Evolutionary conservation across 2,329 filamentous ascomycete genomes (phyloP), one percentile per base, ranked within the genome.

Genomic region (Claviceps cyperi): DNA sequence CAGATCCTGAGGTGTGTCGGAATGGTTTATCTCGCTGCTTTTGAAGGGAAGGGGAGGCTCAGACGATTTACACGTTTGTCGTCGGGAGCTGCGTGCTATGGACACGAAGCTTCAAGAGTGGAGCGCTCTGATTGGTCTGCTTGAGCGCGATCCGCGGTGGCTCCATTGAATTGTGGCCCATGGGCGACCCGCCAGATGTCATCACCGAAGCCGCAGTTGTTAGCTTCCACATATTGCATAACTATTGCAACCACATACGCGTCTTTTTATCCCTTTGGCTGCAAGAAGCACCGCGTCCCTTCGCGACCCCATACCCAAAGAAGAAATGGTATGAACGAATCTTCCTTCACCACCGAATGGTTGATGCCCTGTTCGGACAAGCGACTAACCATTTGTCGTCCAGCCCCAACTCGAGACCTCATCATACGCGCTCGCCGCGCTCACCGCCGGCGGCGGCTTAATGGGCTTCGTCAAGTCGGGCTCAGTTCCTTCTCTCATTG

Each of bases 381-480:
- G 11, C 17, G 17, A 14, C 35, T 40, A 21, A 47, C 24, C 17
- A 9, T 24, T 2, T 32, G 13, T 50, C 44, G 17, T 36, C 45
- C 17, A 54, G 51, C 53, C 53, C 41, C 52, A 56, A 46, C 61
- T 67, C 44, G 61, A 66, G 51, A 75, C 70, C 61, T 81, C 87
- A 62, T 88, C 91, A 55, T 86, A 83, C 66, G 65, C 86, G 60
- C 81, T 97, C 61, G 86, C 85, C 53, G 75, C 80, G 55, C 75
- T 97, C 52, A 96, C 90, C 52, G 88, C 90, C 48, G 76, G 84
- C 51, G 92, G 92, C 59, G 92, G 92, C 56, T 83, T 86, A 53
- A 84, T 86, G 62, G 92, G 92, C 62, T 98, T 88, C 68, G 73
- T 83, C 43, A 82, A 83, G 64, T 92, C 90, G 0, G 79, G 87